phyloP scores from a whole-genome alignment of 2,329 filamentous ascomycete genomes.

The Trichoderma gracile region DNA sequence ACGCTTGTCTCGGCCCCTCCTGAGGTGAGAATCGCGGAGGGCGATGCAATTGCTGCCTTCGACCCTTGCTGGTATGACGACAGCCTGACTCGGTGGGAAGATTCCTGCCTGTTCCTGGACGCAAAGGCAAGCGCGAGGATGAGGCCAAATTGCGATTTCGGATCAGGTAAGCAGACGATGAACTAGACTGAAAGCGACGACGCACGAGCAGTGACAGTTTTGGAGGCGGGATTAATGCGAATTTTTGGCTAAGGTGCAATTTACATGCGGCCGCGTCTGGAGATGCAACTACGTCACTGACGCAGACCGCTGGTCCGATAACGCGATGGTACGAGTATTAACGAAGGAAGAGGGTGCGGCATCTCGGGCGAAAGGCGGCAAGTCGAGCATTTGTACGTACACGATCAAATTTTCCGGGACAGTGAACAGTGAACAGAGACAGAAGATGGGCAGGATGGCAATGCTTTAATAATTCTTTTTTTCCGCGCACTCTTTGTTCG shows the following conservation, averaged over 20 bases:
- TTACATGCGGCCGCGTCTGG: neutral
- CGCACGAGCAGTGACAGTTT: too few relatives aligned
- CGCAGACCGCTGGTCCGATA: constrained; percentile 18
- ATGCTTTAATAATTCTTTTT: neutral
- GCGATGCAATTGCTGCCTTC: constrained; percentile 13
- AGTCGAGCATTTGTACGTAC: too few relatives aligned
- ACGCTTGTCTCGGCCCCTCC: constrained; percentile 17
- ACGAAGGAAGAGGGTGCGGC: neutral
- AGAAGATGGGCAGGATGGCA: neutral
- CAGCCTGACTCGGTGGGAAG: constrained; percentile 13
- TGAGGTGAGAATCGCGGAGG: constrained; percentile 1
- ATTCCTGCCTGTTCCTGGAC: constrained; percentile 19
- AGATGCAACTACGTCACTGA: constrained; percentile 14
- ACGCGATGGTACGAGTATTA: constrained; percentile 1
- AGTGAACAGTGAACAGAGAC: neutral
- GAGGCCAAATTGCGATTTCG: neutral
- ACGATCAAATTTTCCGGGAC: too few relatives aligned
- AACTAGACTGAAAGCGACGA: too few relatives aligned
- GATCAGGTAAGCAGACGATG: neutral
- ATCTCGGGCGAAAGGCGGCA: constrained; percentile 11
- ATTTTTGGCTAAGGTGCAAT: neutral
- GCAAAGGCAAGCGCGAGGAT: neutral
- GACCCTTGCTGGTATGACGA: constrained; percentile 12
- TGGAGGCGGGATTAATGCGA: too few relatives aligned
- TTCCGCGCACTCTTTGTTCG: neutral